Evolutionary conservation across 2,329 filamentous ascomycete species (phyloP).

Genomic region (Aplosporella prunicola): DNA sequence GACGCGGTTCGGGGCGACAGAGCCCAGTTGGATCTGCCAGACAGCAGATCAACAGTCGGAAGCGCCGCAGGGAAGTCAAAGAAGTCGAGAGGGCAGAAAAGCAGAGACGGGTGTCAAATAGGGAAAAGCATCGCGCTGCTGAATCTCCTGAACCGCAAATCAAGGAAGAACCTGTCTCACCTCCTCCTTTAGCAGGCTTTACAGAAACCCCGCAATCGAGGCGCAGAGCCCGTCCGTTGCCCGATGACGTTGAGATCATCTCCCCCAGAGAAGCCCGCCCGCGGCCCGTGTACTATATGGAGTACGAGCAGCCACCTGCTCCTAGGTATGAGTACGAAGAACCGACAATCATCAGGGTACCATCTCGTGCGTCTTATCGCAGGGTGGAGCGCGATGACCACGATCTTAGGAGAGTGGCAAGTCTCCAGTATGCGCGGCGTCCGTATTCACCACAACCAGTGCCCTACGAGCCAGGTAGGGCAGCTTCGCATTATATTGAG

Average conservation of each 20-base stretch:
- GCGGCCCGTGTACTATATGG: constrained; percentile 38
- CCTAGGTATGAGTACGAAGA: constrained; percentile 22
- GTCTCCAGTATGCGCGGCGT: constrained; percentile 37
- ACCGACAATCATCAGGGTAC: constrained; percentile 27
- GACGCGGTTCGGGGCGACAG: constrained; percentile 26
- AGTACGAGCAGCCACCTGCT: constrained; percentile 25
- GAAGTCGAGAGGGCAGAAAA: constrained; percentile 27
- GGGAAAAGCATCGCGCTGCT: constrained; percentile 13
- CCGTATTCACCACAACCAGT: constrained; percentile 32
- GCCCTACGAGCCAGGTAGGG: constrained; percentile 25
- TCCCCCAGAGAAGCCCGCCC: constrained; percentile 31
- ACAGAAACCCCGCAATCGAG: constrained; percentile 29
- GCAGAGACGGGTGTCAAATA: constrained; percentile 24
- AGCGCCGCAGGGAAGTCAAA: constrained; percentile 40
- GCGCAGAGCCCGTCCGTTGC: constrained; percentile 28
- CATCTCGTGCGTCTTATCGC: constrained; percentile 27
- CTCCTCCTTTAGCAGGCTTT: constrained; percentile 42
- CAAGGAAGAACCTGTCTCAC: constrained; percentile 55
- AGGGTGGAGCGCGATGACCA: constrained; percentile 35
- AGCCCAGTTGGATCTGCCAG: constrained; percentile 36
- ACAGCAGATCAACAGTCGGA: constrained; percentile 39
- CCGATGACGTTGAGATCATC: constrained; percentile 30
- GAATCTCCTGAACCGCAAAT: constrained; percentile 40
- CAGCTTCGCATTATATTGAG: constrained; percentile 35
- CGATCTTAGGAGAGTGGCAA: constrained; percentile 39